phyloP scores from a whole-genome alignment of 768 basidiomycete species.

The Boletus fagicola region DNA sequence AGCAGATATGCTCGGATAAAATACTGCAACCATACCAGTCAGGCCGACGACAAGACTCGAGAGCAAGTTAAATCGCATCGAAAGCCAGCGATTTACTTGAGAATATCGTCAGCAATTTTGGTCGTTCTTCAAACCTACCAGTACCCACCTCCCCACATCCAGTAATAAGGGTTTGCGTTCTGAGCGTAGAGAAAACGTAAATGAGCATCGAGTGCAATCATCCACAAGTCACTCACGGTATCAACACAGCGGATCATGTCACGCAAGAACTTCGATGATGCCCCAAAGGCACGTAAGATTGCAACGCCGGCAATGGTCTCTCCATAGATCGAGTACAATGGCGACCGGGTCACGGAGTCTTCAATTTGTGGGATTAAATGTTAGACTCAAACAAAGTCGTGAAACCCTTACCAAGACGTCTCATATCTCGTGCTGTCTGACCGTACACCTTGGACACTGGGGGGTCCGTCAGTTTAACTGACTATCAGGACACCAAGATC shows the following conservation, averaged over 20 bases:
- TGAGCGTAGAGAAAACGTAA: conserved; percentile 17
- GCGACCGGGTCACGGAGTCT: conserved; percentile 51
- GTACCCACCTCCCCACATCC: conserved; percentile 82
- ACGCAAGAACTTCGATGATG: conserved; percentile 79
- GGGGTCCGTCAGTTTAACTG: conserved; percentile 6
- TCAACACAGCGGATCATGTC: conserved; percentile 84
- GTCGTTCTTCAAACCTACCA: neutral
- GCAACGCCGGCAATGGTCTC: conserved; percentile 52
- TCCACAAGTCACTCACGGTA: conserved; percentile 48
- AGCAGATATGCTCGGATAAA: conserved; percentile 71
- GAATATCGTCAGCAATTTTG: conserved; percentile 8
- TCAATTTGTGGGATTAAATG: neutral
- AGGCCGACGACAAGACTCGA: conserved; percentile 71
- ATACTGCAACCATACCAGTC: conserved; percentile 63
- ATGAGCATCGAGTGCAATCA: neutral
- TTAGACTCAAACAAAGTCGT: neutral
- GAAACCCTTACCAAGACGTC: conserved; percentile 57
- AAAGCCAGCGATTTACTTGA: conserved; percentile 87
- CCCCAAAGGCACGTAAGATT: conserved; percentile 80
- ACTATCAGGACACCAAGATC: neutral
- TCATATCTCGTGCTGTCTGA: conserved; percentile 86
- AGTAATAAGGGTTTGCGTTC: conserved; percentile 76
- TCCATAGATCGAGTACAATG: conserved; percentile 46
- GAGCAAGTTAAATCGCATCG: conserved; percentile 81
- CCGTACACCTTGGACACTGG: conserved; percentile 56